Evolutionary conservation across 2,329 filamentous ascomycete genomes (phyloP), one percentile per base, ranked within the genome.

Genomic region (Ophiostoma fasciatum): DNA sequence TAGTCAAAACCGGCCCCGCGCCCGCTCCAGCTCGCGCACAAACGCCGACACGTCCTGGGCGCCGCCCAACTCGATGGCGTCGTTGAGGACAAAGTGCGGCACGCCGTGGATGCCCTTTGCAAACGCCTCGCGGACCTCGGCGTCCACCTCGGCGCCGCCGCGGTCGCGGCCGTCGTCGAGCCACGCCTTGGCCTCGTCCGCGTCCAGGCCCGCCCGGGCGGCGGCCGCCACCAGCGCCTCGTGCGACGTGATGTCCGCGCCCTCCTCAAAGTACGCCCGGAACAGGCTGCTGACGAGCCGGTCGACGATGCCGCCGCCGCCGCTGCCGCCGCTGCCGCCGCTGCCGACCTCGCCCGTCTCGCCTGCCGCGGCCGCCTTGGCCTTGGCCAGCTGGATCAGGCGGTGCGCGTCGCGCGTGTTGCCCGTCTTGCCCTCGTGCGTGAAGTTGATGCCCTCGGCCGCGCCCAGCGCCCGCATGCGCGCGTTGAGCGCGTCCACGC

Each of bases 371-470:
- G 5, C 5, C 39, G 48, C 54, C 38, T 57, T 52, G 51, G 60
- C 49, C 64, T 74, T 57, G 55, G 62, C 82, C 37, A 85, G 65
- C 58, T 85, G 74, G 30, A 87, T 67, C 41, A 88, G 51, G 4
- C 84, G 71, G 55, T 93, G 84, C 38, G 78, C 80, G 48, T 92
- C 80, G 15, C 82, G 65, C 14, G 83, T 88, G 49, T 77, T 81
- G 32, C 85, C 85, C 6, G 74, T 74, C 44, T 66, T 71, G 37
- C 82, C 80, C 11, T 70, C 68, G 44, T 78, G 81, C 17, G 68
- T 69, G 57, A 92, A 92, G 33, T 70, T 57, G 49, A 93, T 81
- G 1, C 82, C 82, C 33, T 80, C 74, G 17, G 61, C 57, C 26
- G 62, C 59, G 13, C 82, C 82, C 17, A 78, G 72, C 44, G 68